These are phyloP conservation scores for Cryptococcus sp. DNA, from an alignment of 1,284 basidiomycete genomes.

Conservation along the genomic window DNA sequence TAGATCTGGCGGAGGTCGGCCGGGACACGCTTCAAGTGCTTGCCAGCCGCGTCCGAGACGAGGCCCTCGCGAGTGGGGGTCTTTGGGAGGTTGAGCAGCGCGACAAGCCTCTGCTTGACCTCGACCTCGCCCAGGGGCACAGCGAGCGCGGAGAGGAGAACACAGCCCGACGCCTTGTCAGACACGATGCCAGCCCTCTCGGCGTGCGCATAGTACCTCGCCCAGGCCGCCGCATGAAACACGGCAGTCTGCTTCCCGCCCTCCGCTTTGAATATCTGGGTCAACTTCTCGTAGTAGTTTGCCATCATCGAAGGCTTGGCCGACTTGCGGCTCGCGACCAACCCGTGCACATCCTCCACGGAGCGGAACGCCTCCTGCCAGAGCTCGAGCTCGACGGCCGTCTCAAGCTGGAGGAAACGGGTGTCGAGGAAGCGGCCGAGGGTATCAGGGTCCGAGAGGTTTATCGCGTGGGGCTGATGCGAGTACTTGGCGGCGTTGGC, in stretches of 20 bases:
- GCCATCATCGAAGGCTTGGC: slow-evolving; percentile 96
- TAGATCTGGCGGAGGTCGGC: slow-evolving; percentile 79
- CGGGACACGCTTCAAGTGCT: slow-evolving; percentile 77
- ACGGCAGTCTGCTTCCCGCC: slow-evolving; percentile 69
- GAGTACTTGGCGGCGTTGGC: slow-evolving; percentile 93
- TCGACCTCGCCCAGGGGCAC: slow-evolving; percentile 79
- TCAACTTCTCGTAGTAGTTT: slow-evolving; percentile 98
- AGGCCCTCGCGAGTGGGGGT: slow-evolving; percentile 83
- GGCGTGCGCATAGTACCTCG: slow-evolving; percentile 64
- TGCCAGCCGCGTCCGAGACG: slow-evolving; percentile 78
- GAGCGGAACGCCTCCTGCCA: slow-evolving; percentile 99
- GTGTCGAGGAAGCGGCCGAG: slow-evolving; percentile 97
- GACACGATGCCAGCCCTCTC: slow-evolving; percentile 65
- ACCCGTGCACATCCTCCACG: slow-evolving; percentile 96
- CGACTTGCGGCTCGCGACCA: slow-evolving; percentile 77
- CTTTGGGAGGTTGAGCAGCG: slow-evolving; percentile 78
- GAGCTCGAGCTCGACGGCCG: slow-evolving; percentile 96
- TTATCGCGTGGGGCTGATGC: slow-evolving; percentile 95
- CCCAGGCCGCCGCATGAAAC: slow-evolving; percentile 97
- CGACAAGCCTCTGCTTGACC: slow-evolving; percentile 72
- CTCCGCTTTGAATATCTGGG: slow-evolving; percentile 74
- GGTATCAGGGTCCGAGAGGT: slow-evolving; percentile 92
- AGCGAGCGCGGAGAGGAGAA: slow-evolving; percentile 87
- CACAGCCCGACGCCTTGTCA: slow-evolving; percentile 80
- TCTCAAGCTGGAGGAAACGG: slow-evolving; percentile 94